Base-by-base conservation (phyloP, 2,329 filamentous ascomycete species). In the Monilinia polystroma region DNA sequence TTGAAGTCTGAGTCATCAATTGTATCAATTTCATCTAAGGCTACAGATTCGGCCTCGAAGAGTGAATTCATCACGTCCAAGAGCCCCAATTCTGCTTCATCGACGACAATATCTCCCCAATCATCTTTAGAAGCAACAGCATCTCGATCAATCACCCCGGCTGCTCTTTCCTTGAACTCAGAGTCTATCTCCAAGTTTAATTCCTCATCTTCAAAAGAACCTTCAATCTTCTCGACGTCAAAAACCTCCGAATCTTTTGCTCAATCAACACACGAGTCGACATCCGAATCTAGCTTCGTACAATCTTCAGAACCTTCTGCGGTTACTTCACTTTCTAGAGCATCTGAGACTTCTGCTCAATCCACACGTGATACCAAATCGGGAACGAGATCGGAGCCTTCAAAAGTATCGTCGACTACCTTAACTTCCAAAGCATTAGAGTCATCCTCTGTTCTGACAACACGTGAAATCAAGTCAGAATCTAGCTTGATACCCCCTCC, bases 201-300 rank as follows among this genome's bases (percentile, higher is more conserved):
- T n/a, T 59, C 29, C n/a, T 16, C 49, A 47, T 59, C 56, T 18
- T 35, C 57, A 49, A 49, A 32, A 16, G 43, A 18, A 23, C 29
- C 43, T 14, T 11, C 43, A 16, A 47, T 26, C 14, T 47, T 29
- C 20, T 23, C 29, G 12, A 49, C 43, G 26, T 59, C 43, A 47
- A 59, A 59, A 47, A 35, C 32, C 32, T 35, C 32, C 32, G 57
- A 59, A 59, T 35, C 57, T 59, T 49, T 41, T 49, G 6, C 32
- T 23, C 57, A 49, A 10, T 23, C 7, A 47, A 59, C 43, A 23
- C 43, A 49, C 43, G 43, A 35, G 26, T 49, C 43, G 8, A 59
- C n/a, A 8, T 49, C 43, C 4, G 43, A 49, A 23, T n/a, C 6
- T 16, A n/a, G 18, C 26, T 35, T 29, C 2, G 45, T 45, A 18